Evolutionary conservation across 495 filamentous ascomycete genomes (phyloP).

Genomic region (Aspergillus panamensis): DNA sequence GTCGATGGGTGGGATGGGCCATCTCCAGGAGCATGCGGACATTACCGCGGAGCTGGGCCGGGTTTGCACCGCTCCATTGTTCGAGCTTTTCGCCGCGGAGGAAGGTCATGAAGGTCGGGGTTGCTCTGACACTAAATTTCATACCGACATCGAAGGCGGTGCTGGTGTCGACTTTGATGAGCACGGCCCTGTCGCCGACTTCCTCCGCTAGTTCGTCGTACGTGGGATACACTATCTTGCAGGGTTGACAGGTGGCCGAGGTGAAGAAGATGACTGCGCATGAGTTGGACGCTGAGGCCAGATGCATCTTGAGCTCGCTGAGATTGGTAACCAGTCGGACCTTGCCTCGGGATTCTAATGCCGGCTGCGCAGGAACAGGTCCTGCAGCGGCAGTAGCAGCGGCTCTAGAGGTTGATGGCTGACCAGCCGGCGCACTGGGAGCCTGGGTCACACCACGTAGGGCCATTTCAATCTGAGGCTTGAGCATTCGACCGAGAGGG

Average conservation of each 20-base stretch:
- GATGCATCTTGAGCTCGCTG: conserved; percentile 55
- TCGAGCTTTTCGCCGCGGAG: conserved; percentile 71
- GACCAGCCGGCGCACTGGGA: conserved; percentile 31
- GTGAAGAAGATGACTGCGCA: conserved; percentile 93
- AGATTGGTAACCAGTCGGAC: conserved; percentile 54
- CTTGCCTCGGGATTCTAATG: conserved; percentile 5
- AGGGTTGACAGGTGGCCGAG: conserved; percentile 79
- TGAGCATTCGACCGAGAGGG: conserved; percentile 86
- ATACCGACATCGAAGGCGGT: conserved; percentile 60
- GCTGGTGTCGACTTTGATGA: conserved; percentile 83
- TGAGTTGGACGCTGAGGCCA: conserved; percentile 55
- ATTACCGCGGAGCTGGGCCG: conserved; percentile 63
- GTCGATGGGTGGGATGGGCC: conserved; percentile 74
- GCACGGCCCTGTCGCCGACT: conserved; percentile 59
- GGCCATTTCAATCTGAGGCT: conserved; percentile 72
- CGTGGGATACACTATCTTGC: conserved; percentile 76
- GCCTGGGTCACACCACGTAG: conserved; percentile 65
- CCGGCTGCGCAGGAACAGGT: conserved; percentile 19
- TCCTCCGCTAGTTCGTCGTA: conserved; percentile 80
- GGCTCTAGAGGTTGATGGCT: conserved; percentile 18
- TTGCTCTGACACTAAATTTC: conserved; percentile 67
- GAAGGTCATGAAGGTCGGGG: conserved; percentile 90
- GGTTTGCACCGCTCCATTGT: conserved; percentile 76
- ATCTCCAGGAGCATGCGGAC: conserved; percentile 70
- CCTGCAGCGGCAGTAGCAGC: conserved; percentile 21